Evolutionary conservation across 73 alveolate genomes (phyloP).

Genomic region (Urostyla sp.): DNA sequence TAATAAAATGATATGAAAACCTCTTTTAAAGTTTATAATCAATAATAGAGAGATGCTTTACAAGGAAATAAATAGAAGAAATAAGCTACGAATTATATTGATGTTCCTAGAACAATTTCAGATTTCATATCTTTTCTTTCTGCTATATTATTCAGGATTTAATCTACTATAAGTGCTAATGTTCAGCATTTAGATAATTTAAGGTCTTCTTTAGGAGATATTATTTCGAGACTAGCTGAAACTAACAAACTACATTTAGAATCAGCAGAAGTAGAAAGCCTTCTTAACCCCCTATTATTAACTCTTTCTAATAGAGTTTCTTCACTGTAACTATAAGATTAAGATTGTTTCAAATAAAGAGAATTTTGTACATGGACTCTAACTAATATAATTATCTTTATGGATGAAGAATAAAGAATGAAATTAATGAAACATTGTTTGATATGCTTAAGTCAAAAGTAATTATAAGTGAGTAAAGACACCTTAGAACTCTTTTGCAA

Average conservation of each 20-base stretch:
- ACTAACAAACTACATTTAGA: constrained; percentile 25
- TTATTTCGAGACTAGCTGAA: constrained; percentile 17
- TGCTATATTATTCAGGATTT: constrained; percentile 27
- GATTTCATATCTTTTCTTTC: constrained; percentile 30
- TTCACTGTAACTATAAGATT: background rate
- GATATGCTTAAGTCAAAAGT: background rate
- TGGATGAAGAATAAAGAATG: background rate
- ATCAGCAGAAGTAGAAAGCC: background rate
- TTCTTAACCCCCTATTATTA: constrained; percentile 16
- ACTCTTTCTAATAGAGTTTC: background rate
- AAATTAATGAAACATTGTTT: background rate
- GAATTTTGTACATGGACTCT: constrained; percentile 9
- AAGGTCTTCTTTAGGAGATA: constrained; percentile 16
- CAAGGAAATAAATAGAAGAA: constrained; percentile 2
- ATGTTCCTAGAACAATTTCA: constrained; percentile 46
- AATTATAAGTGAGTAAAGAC: constrained; percentile 15
- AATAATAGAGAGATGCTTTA: constrained; percentile 38
- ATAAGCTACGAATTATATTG: background rate
- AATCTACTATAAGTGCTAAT: constrained; percentile 3
- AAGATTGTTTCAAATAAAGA: constrained; percentile 14
- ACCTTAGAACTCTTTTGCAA: constrained; percentile 17
- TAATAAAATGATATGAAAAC: constrained; percentile 39
- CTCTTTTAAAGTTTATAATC: constrained; percentile 6
- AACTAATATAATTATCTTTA: background rate
- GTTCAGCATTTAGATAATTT: background rate